Evolutionary conservation across 345 rosid species (phyloP).

Genomic region (Gossypium herbaceum): DNA sequence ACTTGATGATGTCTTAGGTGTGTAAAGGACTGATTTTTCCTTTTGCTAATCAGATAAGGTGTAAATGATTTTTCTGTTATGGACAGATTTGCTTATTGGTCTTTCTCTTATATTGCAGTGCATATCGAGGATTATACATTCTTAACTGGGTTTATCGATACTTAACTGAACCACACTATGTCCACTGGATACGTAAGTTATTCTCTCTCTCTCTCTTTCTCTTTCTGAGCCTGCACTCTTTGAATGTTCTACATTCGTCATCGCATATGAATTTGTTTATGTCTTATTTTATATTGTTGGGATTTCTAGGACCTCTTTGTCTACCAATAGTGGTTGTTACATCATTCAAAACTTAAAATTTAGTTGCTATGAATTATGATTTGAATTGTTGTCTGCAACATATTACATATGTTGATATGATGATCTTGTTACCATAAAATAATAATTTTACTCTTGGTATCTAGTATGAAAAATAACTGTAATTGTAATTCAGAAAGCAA

Average conservation of each 20-base stretch:
- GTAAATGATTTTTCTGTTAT: background rate
- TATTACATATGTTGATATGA: background rate
- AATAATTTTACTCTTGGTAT: background rate
- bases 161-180: conserved; percentile 54
- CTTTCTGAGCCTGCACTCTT: background rate
- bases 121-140: conserved; percentile 54
- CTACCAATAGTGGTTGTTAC: background rate
- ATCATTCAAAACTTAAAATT: background rate
- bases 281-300: background rate
- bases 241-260: background rate
- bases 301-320: conserved; percentile 6
- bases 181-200: conserved; percentile 61
- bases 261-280: background rate
- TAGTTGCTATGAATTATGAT: background rate
- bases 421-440: background rate
- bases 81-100: background rate
- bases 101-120: conserved; percentile 38
- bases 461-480: background rate
- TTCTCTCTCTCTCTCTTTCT: background rate
- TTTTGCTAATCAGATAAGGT: background rate
- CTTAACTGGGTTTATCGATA: conserved; percentile 68
- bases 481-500: background rate
- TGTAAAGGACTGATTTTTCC: background rate
- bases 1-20: background rate
- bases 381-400: background rate